Conservation (phyloP, 805 yeast genomes). For the Saturnispora silvae region DNA sequence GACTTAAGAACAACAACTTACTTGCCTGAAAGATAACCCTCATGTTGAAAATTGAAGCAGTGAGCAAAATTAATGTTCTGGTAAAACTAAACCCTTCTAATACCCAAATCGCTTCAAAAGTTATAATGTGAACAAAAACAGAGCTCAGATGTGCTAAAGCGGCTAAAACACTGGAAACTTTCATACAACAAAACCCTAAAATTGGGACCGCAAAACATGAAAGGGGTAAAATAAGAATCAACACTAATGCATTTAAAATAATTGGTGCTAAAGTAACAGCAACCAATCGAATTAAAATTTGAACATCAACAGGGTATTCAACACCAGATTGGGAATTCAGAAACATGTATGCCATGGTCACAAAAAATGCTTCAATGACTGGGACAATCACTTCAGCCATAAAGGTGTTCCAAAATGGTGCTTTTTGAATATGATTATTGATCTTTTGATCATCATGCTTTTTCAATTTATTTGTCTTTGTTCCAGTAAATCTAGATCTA, state of each 20-base stretch:
- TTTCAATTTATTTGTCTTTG: slow-evolving; percentile 59
- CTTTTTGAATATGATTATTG: slow-evolving; percentile 49
- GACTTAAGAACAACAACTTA: slow-evolving; percentile 26
- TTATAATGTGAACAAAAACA: slow-evolving; percentile 25
- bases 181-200: slow-evolving; percentile 24
- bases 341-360: slow-evolving; percentile 65
- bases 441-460: slow-evolving; percentile 47
- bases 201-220: slow-evolving; percentile 32
- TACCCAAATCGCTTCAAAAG: slow-evolving; percentile 29
- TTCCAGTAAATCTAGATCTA: slow-evolving; percentile 88
- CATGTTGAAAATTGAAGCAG: slow-evolving; percentile 30
- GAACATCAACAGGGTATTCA: slow-evolving; percentile 33
- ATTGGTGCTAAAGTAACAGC: slow-evolving; percentile 44
- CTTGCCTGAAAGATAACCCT: slow-evolving; percentile 26
- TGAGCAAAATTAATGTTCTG: slow-evolving; percentile 30
- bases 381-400: slow-evolving; percentile 77
- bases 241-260: slow-evolving; percentile 26
- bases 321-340: slow-evolving; percentile 88
- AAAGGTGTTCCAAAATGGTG: slow-evolving; percentile 66
- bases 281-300: slow-evolving; percentile 52
- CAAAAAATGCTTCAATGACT: slow-evolving; percentile 53
- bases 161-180: slow-evolving; percentile 30
- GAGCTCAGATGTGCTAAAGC: slow-evolving; percentile 30
- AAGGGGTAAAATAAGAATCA: slow-evolving; percentile 26
- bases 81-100: slow-evolving; percentile 34